Percentiles rank a stretch among this genome's conserved stretches.
phyloP scores from a whole-genome alignment of 495 filamentous ascomycete species.

The Tuber umbilicatum region DNA sequence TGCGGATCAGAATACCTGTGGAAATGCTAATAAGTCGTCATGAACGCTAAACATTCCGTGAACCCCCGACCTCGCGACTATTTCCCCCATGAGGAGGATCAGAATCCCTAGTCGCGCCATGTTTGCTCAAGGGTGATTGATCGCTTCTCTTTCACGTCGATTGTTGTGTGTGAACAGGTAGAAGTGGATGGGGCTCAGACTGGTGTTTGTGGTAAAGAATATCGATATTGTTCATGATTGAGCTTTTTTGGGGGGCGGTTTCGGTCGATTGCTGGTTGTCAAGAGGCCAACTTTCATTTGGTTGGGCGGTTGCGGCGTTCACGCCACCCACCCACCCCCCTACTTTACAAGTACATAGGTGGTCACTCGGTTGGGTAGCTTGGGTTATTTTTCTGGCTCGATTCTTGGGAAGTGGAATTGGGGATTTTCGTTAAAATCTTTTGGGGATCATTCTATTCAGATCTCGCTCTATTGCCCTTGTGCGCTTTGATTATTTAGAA shows the following conservation, averaged over 20 bases:
- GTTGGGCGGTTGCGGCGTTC: neutral
- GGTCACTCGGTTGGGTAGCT: neutral
- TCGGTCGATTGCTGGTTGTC: neutral
- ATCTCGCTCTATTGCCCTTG: neutral
- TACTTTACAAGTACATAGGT: neutral
- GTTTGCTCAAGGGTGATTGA: neutral
- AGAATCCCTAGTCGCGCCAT: constrained; percentile 2
- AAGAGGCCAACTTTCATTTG: constrained; percentile 1
- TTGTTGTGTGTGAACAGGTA: neutral
- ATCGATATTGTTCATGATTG: constrained; percentile 3
- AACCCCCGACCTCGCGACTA: constrained; percentile 12
- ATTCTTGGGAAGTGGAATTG: neutral
- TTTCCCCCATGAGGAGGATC: neutral
- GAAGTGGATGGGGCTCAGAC: neutral
- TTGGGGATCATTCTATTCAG: neutral
- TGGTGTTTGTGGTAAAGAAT: neutral
- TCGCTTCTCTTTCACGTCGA: neutral
- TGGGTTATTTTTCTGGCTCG: neutral
- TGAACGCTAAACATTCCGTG: constrained; percentile 62
- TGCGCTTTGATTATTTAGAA: neutral
- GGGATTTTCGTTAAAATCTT: neutral
- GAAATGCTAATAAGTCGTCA: constrained; percentile 86
- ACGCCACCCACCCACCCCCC: neutral
- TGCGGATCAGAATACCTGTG: constrained; percentile 57
- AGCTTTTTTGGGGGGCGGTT: neutral